Evolutionary conservation across 306 rosid species (phyloP).

Genomic region (Prunus padus): DNA sequence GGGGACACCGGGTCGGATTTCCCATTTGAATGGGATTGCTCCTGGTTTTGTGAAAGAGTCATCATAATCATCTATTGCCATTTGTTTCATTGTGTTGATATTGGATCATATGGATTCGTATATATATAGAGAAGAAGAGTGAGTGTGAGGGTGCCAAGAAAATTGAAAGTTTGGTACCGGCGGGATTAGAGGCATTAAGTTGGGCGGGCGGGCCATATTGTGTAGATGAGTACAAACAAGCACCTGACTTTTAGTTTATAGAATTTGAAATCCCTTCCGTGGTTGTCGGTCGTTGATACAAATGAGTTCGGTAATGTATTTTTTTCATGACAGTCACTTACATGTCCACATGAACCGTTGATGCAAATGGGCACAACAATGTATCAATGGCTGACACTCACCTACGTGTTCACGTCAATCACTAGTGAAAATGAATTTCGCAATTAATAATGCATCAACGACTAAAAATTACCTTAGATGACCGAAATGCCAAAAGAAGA

Average conservation of each 20-base stretch:
- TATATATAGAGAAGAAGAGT: background rate
- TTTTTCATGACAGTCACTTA: too few relatives aligned
- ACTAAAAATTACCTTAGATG: too few relatives aligned
- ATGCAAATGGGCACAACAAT: too few relatives aligned
- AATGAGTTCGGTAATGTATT: too few relatives aligned
- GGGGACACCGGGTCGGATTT: slow-evolving; percentile 88
- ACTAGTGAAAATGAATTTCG: too few relatives aligned
- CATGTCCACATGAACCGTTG: too few relatives aligned
- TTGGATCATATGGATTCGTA: background rate
- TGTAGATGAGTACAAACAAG: slow-evolving; percentile 18
- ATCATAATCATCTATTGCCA: slow-evolving; percentile 46
- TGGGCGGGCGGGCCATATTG: slow-evolving; percentile 32
- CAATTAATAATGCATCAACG: too few relatives aligned
- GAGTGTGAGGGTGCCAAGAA: background rate
- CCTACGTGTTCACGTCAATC: too few relatives aligned
- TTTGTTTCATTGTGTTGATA: background rate
- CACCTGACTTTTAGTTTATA: slow-evolving; percentile 27
- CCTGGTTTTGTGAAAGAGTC: slow-evolving; percentile 59
- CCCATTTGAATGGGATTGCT: slow-evolving; percentile 92
- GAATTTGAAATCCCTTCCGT: too few relatives aligned
- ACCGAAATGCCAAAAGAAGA: background rate
- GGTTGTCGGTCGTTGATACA: too few relatives aligned
- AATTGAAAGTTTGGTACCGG: slow-evolving; percentile 21
- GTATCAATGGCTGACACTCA: too few relatives aligned
- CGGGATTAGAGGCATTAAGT: slow-evolving; percentile 77